These are phyloP conservation scores for Thielaviopsis euricoi DNA, from an alignment of 2,329 filamentous ascomycete genomes.

Conservation along the genomic window DNA sequence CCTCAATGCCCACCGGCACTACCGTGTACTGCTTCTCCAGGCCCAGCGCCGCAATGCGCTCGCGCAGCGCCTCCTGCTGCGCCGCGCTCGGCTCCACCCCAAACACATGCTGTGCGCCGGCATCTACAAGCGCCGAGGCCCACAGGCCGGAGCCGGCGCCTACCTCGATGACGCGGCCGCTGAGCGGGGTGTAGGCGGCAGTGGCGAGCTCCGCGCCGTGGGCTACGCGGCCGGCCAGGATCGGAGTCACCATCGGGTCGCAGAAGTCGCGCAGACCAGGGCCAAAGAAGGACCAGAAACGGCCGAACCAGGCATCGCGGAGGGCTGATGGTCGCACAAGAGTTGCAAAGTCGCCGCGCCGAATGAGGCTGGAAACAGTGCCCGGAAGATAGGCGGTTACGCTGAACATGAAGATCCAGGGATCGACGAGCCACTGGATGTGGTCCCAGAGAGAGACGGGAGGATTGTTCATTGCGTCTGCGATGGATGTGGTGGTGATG, in stretches of 20 bases:
- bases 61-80: slow-evolving; percentile 31
- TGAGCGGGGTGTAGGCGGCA: slow-evolving; percentile 22
- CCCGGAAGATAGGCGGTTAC: slow-evolving; percentile 33
- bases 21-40: slow-evolving; percentile 43
- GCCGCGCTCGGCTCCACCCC: slow-evolving; percentile 47
- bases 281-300: slow-evolving; percentile 41
- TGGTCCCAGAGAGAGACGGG: slow-evolving; percentile 2
- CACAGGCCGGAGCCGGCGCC: slow-evolving; percentile 46
- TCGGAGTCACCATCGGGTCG: slow-evolving; percentile 30
- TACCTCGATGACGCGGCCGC: slow-evolving; percentile 42
- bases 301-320: slow-evolving; percentile 38
- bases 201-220: slow-evolving; percentile 22
- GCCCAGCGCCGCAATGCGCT: slow-evolving; percentile 32
- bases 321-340: slow-evolving; percentile 27
- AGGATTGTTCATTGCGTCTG: slow-evolving; percentile 8
- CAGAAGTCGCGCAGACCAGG: slow-evolving; percentile 30
- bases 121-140: slow-evolving; percentile 33
- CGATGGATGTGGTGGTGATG: neutral
- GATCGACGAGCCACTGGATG: slow-evolving; percentile 24
- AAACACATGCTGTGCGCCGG: slow-evolving; percentile 28
- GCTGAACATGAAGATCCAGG: slow-evolving; percentile 35
- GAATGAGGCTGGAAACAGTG: slow-evolving; percentile 30
- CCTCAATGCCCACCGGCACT: slow-evolving; percentile 45
- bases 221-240: slow-evolving; percentile 33
- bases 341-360: slow-evolving; percentile 18